Conservation (phyloP, 2,329 filamentous ascomycete species). For the Pestalotiopsis sp. region DNA sequence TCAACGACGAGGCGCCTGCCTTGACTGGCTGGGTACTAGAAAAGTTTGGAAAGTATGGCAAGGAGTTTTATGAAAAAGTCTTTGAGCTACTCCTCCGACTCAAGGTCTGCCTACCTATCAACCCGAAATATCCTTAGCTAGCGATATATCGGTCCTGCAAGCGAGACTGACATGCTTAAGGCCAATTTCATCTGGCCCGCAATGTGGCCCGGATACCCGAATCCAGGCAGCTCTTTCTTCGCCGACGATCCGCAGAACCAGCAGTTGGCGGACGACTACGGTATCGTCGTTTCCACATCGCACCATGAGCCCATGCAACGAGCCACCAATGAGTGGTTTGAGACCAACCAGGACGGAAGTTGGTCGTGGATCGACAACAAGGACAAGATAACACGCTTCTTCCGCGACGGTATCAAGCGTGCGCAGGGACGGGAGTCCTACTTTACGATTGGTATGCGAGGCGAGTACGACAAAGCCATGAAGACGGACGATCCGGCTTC, state of each 20-base stretch:
- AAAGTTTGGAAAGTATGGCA: conserved; percentile 50
- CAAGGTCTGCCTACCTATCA: conserved; percentile 28
- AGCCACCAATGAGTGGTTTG: conserved; percentile 52
- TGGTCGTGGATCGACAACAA: conserved; percentile 65
- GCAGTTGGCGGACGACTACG: conserved; percentile 62
- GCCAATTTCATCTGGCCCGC: conserved; percentile 72
- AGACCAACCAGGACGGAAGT: conserved; percentile 43
- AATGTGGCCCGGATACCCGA: conserved; percentile 57
- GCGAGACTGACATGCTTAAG: conserved; percentile 18
- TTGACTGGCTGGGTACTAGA: conserved; percentile 42
- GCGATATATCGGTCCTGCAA: neutral
- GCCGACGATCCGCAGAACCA: conserved; percentile 63
- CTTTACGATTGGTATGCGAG: conserved; percentile 62
- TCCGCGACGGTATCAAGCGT: conserved; percentile 56
- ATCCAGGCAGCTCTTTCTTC: conserved; percentile 59
- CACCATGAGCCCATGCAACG: conserved; percentile 70
- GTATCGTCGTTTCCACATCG: conserved; percentile 65
- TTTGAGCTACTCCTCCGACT: conserved; percentile 66
- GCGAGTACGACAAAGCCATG: conserved; percentile 56
- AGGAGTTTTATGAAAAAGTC: conserved; percentile 61
- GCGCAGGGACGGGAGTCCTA: conserved; percentile 60
- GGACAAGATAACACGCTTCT: conserved; percentile 57
- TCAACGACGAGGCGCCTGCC: conserved; percentile 65
- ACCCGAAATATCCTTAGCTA: no score
- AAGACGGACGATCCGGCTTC: conserved; percentile 51